Evolutionary conservation across 371 early-diverging fungal species (phyloP), one percentile per base, ranked within the genome.

Genomic region (Haplosporangium sp.): DNA sequence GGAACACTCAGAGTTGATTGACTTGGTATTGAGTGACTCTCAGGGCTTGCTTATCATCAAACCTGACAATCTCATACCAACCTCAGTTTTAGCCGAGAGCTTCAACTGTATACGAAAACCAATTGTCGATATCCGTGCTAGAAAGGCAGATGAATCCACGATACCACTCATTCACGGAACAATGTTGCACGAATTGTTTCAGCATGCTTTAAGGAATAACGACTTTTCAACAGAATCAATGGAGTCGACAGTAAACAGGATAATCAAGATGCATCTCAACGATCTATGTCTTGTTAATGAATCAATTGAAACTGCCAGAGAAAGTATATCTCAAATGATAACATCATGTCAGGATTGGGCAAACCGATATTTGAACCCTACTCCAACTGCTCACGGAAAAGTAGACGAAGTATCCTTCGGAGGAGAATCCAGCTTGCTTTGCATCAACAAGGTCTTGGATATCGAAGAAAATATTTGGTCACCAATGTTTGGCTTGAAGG

Each of bases 391-490:
- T 11, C 61, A 8, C 65, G 10, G 55, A 45, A 58, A 75, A 64
- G 17, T 77, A 59, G 35, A 77, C 69, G 47, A 58, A 56, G 6
- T 83, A 69, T 11, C 75, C 17, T 13, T 72, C 4, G 63, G 15
- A 9, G 70, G 61, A 10, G 69, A 74, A 10, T 76, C 62, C 56
- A 74, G 75, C 11, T 57, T 79, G 0, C 72, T 94, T 4, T 83
- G 90, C 48, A 84, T 98, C 38, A 86, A 82, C 40, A 88, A 90
- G 34, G 85, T 97, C 0, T 71, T 97, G 66, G 95, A 96, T 73
- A 92, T 96, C 65, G 99, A 98, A 78, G 98, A 98, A 65, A 91
- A 91, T 67, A 85, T 97, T 8, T 96, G 96, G 95, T 96, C 97
- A 27, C 95, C 96, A 2, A 94, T 85, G 58, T 96, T 89, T 82